phyloP scores from a whole-genome alignment of 371 early-diverging fungal species.

The Mucor sp. region DNA sequence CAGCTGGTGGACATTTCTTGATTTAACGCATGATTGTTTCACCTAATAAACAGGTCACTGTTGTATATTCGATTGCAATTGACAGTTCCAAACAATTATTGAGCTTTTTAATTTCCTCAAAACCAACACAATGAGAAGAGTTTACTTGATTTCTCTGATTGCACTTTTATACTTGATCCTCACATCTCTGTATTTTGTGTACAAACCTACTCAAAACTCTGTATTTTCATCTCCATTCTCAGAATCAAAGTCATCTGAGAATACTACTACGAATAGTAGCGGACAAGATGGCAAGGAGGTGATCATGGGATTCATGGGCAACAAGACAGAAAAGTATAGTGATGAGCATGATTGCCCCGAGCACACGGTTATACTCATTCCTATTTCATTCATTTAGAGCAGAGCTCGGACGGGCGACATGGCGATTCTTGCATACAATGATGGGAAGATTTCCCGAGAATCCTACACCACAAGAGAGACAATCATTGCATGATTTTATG shows the following conservation, averaged over 20 bases:
- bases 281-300: constrained; percentile 13
- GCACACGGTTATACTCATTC: too few species aligned
- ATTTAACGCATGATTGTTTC: neutral
- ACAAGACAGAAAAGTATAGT: constrained; percentile 79
- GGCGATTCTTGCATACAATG: constrained; percentile 97
- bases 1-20: constrained; percentile 8
- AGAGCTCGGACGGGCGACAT: constrained; percentile 83
- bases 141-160: neutral
- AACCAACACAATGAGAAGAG: neutral
- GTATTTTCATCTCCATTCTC: neutral
- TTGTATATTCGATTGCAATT: neutral
- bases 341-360: neutral
- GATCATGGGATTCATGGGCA: constrained; percentile 82
- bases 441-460: constrained; percentile 91
- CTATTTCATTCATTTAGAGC: constrained; percentile 52
- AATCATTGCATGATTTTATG: constrained; percentile 79
- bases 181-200: neutral
- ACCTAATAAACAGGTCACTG: neutral
- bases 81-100: neutral
- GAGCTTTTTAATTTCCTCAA: neutral
- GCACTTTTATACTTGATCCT: neutral
- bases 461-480: constrained; percentile 79
- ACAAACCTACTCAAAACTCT: neutral
- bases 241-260: neutral
- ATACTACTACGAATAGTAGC: neutral